Evolutionary conservation across 176 grass and related monocot species (phyloP), one percentile per base, ranked within the genome.

Genomic region (Cymbopogon citratus): DNA sequence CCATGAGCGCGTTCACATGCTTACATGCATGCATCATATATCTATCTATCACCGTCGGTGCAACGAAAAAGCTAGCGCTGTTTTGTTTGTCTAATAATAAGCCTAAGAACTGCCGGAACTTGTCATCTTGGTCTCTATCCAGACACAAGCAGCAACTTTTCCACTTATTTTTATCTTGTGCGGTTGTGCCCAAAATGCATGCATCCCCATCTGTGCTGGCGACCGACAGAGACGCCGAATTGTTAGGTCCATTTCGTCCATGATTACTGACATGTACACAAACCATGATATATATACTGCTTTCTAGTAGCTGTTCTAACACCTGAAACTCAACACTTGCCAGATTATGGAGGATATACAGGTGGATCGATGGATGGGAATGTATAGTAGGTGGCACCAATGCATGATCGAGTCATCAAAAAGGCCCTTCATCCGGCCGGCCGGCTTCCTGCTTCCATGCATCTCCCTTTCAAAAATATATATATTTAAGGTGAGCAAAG

Each of bases 121-220:
- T 85, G 57, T 71, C 73, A 66, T 86, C 83, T 82, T 89, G 40
- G 87, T 86, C 87, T 82, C 83, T 82, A 78, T 89, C 81, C 36
- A 12, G 38, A 63, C 51, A 18, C 52, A 56, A 9, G 19, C 52
- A 56, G n/a, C 16, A 76, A 10, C 77, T 85, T 80, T 63, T 43
- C 78, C 21, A 70, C 24, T 21, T 73, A 66, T 56, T 83, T 87
- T 69, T 61, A 26, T 69, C 74, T 45, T 80, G 60, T n/a, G n/a
- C n/a, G n/a, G n/a, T n/a, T n/a, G n/a, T 49, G 29, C 81, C 28
- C 38, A 51, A 46, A 69, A 39, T 51, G 81, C 51, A 62, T 71
- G 23, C 40, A 80, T 75, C 21, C 13, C 35, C 38, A 70, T 69
- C 66, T 21, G 46, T 56, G 52, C 71, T 51, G 77, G 44, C 28